Evolutionary conservation across 75 land plant species (phyloP), one percentile per base, ranked within the genome.

Genomic region (Sequoia sempervirens): DNA sequence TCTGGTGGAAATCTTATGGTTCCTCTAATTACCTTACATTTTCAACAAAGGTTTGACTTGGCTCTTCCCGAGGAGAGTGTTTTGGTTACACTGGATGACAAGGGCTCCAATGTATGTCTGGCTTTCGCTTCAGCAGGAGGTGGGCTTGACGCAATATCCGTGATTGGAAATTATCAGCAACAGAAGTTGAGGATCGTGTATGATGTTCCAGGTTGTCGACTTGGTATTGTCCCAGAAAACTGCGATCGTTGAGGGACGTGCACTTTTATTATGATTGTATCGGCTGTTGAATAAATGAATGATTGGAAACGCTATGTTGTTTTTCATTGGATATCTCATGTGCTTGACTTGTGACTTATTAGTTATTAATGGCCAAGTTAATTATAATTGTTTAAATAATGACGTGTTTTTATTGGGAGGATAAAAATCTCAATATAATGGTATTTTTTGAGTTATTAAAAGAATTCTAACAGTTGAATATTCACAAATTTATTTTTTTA

Each of bases 131-230:
- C 88, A 0, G 87, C 91, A 75, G 90, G 90, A 11, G 72, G 20
- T 10, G 88, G 85, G 30, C 86, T 88, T 84, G 82, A 86, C 1
- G 90, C 87, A 61, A 40, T 90, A 40, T 88, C 90, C 64, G 89
- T 92, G 28, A 90, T 90, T 12, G 93, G 90, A 10, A 90, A 85
- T 69, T n/a, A 87, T 82, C 93, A 92, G 88, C 93, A 92, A 85
- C 93, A 92, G 85, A 92, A 92, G 81, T 89, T 52, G 12, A 43
- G 93, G 87, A 85, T 92, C 3, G 4, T 92, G 81, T 81, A 88
- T 53, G 93, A 92, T 82, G 87, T 90, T 4, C 45, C 88, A 6
- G 86, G 87, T 40, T 84, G 85, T 30, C 81, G 90, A 4, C 54
- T 92, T 40, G 91, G 93, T 6, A 86, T 92, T 36, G 83, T 89